Conservation (phyloP, 768 basidiomycete species). For the Calvatia gigantea region DNA sequence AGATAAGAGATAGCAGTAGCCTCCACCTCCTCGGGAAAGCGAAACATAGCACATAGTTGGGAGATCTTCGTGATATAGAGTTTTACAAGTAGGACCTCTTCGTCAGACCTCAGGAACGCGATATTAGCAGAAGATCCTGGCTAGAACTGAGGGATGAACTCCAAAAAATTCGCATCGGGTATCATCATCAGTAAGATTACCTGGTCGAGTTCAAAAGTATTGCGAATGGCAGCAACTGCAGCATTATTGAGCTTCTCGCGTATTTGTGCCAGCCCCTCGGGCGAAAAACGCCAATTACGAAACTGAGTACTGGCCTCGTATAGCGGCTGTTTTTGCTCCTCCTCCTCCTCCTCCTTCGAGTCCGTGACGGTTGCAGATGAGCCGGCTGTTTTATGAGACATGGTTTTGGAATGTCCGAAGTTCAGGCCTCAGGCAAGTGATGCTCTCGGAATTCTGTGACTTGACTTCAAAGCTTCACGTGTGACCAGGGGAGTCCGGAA, state of each 20-base stretch:
- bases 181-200: slow-evolving; percentile 39
- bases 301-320: slow-evolving; percentile 82
- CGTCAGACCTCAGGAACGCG: slow-evolving; percentile 72
- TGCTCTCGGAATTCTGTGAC: too few species aligned
- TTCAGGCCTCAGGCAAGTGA: too few species aligned
- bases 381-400: background rate
- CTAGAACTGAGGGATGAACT: slow-evolving; percentile 31
- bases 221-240: slow-evolving; percentile 73
- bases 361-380: background rate
- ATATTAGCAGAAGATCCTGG: slow-evolving; percentile 71
- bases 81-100: slow-evolving; percentile 86
- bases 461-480: too few species aligned
- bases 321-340: slow-evolving; percentile 21
- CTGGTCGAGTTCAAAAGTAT: slow-evolving; percentile 76
- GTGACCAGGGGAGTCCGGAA: too few species aligned
- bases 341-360: background rate
- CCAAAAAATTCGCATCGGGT: slow-evolving; percentile 3
- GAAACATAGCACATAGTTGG: slow-evolving; percentile 79
- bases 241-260: slow-evolving; percentile 68
- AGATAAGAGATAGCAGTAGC: slow-evolving; percentile 90
- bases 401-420: background rate
- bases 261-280: slow-evolving; percentile 53
- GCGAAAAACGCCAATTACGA: slow-evolving; percentile 87
- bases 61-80: slow-evolving; percentile 86
- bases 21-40: slow-evolving; percentile 89